Conservation (phyloP, 2,329 filamentous ascomycete species). For the Cytospora piceicola region DNA sequence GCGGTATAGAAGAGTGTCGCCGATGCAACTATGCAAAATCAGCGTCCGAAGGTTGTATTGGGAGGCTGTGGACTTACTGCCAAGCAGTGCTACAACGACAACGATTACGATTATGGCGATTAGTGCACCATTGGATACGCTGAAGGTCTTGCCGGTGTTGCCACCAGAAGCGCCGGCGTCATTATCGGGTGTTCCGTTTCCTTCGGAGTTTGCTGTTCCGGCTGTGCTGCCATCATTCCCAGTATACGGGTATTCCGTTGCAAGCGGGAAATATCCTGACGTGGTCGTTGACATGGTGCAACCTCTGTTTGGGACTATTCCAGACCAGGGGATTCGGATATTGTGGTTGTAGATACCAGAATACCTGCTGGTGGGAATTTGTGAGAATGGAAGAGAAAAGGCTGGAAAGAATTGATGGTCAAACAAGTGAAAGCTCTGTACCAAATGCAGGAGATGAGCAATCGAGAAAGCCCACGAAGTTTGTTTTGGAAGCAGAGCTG, state of each 20-base stretch:
- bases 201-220: constrained; percentile 28
- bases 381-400: constrained; percentile 4
- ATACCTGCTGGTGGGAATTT: background rate
- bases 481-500: constrained; percentile 9
- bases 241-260: constrained; percentile 45
- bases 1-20: constrained; percentile 76
- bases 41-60: constrained; percentile 4
- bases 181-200: constrained; percentile 45
- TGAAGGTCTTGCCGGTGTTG: constrained; percentile 60
- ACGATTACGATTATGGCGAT: constrained; percentile 77
- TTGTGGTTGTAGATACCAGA: constrained; percentile 2
- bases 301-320: background rate
- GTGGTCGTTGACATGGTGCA: constrained; percentile 47
- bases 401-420: background rate
- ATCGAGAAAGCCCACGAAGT: background rate
- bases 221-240: constrained; percentile 43
- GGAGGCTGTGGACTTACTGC: constrained; percentile 57
- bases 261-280: constrained; percentile 45
- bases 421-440: background rate
- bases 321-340: background rate
- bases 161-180: constrained; percentile 68
- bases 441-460: constrained; percentile 14
- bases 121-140: constrained; percentile 69
- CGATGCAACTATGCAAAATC: constrained; percentile 56
- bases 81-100: constrained; percentile 66